Evolutionary conservation across 2,329 filamentous ascomycete species (phyloP), one percentile per base, ranked within the genome.

Genomic region (Penicillium sumatraense): DNA sequence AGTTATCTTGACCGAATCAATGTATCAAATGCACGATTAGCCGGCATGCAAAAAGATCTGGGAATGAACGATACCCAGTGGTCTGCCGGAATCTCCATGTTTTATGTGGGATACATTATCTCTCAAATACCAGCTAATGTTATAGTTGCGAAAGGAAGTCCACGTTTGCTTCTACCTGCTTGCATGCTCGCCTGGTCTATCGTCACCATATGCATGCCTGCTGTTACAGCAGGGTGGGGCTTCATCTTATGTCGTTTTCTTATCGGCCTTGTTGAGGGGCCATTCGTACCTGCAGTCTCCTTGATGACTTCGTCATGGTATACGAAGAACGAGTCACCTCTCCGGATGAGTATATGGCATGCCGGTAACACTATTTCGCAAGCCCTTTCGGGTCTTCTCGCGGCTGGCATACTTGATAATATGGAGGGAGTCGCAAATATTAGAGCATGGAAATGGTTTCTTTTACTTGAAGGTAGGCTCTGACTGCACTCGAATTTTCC

Each of bases 321-420:
- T 42, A 42, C 38, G 1, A 42, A 42, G 13, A 23, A 42, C 21
- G 38, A 42, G 18, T 42, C 38, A n/a, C 38, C 38, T 24, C 38
- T 42, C 24, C 38, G 38, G 21, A 42, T 42, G 38, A 26, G 38
- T 42, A 42, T 42, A 42, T 42, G 38, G 38, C 38, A 42, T n/a
- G 38, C 38, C 10, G 38, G 38, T 26, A 42, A 42, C 38, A 42
- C 38, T 26, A 42, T 42, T 23, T 42, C 38, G 7, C 38, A 42
- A 5, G 38, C 38, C 20, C 21, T 42, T 23, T 42, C 38, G 11
- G 38, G 38, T 42, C 38, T 42, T 23, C 21, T 42, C 13, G 38
- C 38, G 20, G 38, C 38, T 42, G 38, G 20, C 3, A 42, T 42
- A 5, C 38, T 42, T 24, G 11, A 23, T 11, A 42, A 42, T 16